These are phyloP conservation scores for Coniochaeta sp. DNA, from an alignment of 2,329 filamentous ascomycete species.

Conservation along the genomic window DNA sequence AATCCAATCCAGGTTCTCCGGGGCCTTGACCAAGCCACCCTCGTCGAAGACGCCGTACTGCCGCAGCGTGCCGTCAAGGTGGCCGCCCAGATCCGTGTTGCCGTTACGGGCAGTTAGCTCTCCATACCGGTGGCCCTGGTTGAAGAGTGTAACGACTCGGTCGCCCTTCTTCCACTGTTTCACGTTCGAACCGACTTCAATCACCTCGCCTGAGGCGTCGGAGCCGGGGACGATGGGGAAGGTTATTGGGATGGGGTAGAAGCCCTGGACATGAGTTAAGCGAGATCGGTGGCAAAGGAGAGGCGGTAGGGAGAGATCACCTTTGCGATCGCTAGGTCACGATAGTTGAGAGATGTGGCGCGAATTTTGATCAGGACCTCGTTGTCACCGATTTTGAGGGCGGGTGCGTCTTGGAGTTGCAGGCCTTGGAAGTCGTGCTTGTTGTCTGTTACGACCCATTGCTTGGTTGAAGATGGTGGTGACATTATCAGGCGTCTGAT, in stretches of 20 bases:
- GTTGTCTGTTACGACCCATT: conserved; percentile 5
- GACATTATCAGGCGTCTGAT: neutral
- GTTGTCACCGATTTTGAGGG: neutral
- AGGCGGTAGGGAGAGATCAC: neutral
- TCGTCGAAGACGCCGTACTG: neutral
- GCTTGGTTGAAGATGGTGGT: neutral
- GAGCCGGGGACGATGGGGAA: neutral
- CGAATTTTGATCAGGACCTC: neutral
- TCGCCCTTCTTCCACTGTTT: neutral
- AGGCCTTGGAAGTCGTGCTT: neutral
- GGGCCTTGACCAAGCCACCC: neutral
- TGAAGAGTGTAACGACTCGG: neutral
- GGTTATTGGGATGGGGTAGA: neutral
- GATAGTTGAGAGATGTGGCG: neutral
- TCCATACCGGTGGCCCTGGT: neutral
- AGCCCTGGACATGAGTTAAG: neutral
- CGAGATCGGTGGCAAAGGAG: too few species aligned
- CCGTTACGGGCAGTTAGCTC: neutral
- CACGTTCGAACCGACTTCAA: neutral
- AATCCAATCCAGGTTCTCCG: neutral
- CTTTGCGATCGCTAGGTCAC: neutral
- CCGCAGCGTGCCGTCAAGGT: too few species aligned
- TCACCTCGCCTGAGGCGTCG: neutral
- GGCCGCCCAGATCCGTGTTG: neutral
- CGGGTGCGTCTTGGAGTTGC: neutral